Conservation (phyloP, 1,139 yeast genomes). For the Scheffersomyces parashehatae region DNA sequence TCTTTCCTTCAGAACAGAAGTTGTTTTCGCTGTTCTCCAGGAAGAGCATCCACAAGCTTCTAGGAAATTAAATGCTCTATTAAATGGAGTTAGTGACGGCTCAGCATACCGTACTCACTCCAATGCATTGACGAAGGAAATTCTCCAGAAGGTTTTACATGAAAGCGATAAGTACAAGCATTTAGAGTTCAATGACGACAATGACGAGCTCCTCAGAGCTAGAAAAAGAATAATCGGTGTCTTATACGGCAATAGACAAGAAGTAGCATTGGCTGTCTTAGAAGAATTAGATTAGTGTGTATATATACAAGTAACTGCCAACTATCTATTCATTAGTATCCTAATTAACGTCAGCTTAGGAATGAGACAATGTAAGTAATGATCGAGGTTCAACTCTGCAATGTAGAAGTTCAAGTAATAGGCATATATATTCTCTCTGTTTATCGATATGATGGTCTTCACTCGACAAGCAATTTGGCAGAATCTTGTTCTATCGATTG, state of each 20-base stretch:
- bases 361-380: too few relatives aligned
- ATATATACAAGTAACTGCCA: neutral
- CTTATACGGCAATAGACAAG: conserved; percentile 24
- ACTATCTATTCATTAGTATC: too few relatives aligned
- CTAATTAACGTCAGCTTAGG: too few relatives aligned
- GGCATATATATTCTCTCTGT: too few relatives aligned
- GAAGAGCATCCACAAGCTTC: conserved; percentile 40
- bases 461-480: conserved; percentile 7
- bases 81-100: conserved; percentile 43
- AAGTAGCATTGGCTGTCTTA: conserved; percentile 15
- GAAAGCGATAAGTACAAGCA: conserved; percentile 20
- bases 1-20: conserved; percentile 71
- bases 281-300: too few relatives aligned
- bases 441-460: too few relatives aligned
- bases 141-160: conserved; percentile 30
- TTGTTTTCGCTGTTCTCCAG: conserved; percentile 68
- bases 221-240: conserved; percentile 21
- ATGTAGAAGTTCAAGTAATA: too few relatives aligned
- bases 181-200: conserved; percentile 18
- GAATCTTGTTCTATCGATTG: conserved; percentile 28
- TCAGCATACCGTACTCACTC: conserved; percentile 33
- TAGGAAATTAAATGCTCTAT: conserved; percentile 26
- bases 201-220: conserved; percentile 11
- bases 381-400: too few relatives aligned
- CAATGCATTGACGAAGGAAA: conserved; percentile 26